Evolutionary conservation across 371 early-diverging fungal genomes (phyloP).

Genomic region (Mucor piriformis): DNA sequence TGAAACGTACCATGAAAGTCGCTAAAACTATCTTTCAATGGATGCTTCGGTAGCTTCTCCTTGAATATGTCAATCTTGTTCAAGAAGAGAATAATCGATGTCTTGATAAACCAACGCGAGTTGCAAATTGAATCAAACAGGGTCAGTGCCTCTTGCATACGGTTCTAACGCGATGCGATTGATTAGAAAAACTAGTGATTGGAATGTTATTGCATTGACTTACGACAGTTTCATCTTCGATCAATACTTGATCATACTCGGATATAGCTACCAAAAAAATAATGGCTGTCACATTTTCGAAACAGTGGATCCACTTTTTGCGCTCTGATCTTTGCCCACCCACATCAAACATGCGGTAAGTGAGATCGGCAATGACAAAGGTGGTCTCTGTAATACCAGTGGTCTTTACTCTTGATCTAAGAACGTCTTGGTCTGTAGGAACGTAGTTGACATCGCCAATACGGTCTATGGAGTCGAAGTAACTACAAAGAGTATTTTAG

Average conservation of each 20-base stretch:
- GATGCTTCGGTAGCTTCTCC: constrained; percentile 66
- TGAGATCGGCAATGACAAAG: constrained; percentile 80
- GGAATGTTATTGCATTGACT: background rate
- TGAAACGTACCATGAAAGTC: constrained; percentile 60
- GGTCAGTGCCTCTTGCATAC: constrained; percentile 82
- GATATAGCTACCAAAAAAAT: constrained; percentile 90
- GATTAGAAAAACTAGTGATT: background rate
- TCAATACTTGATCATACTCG: constrained; percentile 92
- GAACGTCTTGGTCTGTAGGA: constrained; percentile 89
- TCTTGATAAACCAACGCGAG: constrained; percentile 76
- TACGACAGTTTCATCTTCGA: constrained; percentile 90
- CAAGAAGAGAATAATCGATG: constrained; percentile 79
- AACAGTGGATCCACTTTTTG: constrained; percentile 95
- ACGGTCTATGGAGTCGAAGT: constrained; percentile 87
- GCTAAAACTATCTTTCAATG: constrained; percentile 71
- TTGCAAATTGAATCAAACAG: constrained; percentile 82
- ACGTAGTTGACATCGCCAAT: constrained; percentile 72
- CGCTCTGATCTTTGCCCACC: constrained; percentile 92
- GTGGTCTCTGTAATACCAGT: constrained; percentile 88
- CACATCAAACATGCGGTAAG: constrained; percentile 92
- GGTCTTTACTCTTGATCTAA: constrained; percentile 82
- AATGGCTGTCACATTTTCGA: constrained; percentile 93
- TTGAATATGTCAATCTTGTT: constrained; percentile 85
- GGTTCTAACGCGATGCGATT: constrained; percentile 60
- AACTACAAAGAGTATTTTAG: constrained; percentile 42